Evolutionary conservation across 306 rosid genomes (phyloP).

Genomic region (Glycyrrhiza uralensis): DNA sequence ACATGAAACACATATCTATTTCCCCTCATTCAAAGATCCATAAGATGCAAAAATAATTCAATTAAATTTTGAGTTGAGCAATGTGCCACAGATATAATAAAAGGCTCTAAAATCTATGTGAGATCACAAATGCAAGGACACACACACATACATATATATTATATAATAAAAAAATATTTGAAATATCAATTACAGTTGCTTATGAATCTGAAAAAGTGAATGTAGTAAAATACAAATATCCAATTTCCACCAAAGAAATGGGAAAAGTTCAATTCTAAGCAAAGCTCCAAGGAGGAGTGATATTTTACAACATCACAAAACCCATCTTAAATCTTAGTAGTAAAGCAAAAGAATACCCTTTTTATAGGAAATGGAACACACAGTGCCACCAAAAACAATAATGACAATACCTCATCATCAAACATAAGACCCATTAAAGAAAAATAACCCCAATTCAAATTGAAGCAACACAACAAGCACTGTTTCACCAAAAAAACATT

Average conservation of each 20-base stretch:
- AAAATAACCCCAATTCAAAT: constrained; percentile 11
- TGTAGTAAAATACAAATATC: constrained; percentile 13
- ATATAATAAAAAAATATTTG: background rate
- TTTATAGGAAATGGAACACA: constrained; percentile 6
- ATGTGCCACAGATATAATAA: constrained; percentile 16
- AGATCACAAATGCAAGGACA: constrained; percentile 9
- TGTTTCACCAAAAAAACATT: background rate
- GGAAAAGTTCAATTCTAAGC: constrained; percentile 29
- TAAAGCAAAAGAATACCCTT: constrained; percentile 40
- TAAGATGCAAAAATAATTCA: background rate
- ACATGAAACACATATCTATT: constrained; percentile 20
- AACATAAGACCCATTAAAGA: background rate
- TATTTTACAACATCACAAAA: background rate
- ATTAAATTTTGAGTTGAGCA: constrained; percentile 25
- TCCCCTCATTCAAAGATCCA: constrained; percentile 14
- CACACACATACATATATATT: background rate
- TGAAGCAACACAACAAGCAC: background rate
- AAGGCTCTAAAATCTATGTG: constrained; percentile 19
- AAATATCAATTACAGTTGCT: background rate
- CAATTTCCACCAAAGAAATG: constrained; percentile 5
- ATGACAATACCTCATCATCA: constrained; percentile 31
- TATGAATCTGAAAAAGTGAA: background rate
- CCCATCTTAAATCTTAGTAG: constrained; percentile 43
- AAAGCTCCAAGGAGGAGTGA: constrained; percentile 13
- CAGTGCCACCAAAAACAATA: constrained; percentile 37